Base-by-base conservation (phyloP, 2,329 filamentous ascomycete species). In the Dothistroma pini region DNA sequence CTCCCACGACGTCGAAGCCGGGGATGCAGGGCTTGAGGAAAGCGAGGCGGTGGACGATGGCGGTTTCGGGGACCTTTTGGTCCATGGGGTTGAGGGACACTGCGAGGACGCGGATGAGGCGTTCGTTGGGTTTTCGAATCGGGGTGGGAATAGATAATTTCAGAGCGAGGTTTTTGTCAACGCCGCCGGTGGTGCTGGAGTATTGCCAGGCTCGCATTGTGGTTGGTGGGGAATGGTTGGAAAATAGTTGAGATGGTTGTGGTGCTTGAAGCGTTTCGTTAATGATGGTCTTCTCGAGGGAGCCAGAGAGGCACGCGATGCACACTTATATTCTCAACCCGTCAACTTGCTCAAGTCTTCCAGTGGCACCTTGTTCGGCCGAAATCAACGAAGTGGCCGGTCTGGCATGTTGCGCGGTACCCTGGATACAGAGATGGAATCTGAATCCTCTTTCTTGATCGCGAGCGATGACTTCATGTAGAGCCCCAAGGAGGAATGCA, bases 51-150 rank as follows among this genome's bases (percentile, higher is more conserved):
- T 72, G 22, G 2, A 82, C 57, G 2, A 79, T 22, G 0, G 79
- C 71, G 41, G 79, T 74, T 58, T 88, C 85, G 16, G 83, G 77
- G 2, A 84, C 64, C 72, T 89, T 89, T 78, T 85, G 83, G 77
- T 89, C 87, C 25, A 82, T 81, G 51, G 80, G 81, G 68, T 44
- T 89, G 88, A 88, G 70, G 21, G 80, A 75, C 32, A 78, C 77
- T 60, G 78, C 75, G 61, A 81, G 73, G 6, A 88, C 81, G 63
- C 81, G 74, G 57, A 88, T 75, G n/a, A 88, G 78, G 44, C 53
- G 56, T n/a, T 53, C 48, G 11, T 52, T 53, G 9, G 48, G 34
- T 5, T 19, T 53, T 12, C 31, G 29, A 11, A 21, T 58, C 12
- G 47, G 56, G 0, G 29, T 21, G 7, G 48, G 22, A n/a, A 19